These are phyloP conservation scores for Aspergillus avenaceus DNA, from an alignment of 495 filamentous ascomycete species.

Conservation along the genomic window DNA sequence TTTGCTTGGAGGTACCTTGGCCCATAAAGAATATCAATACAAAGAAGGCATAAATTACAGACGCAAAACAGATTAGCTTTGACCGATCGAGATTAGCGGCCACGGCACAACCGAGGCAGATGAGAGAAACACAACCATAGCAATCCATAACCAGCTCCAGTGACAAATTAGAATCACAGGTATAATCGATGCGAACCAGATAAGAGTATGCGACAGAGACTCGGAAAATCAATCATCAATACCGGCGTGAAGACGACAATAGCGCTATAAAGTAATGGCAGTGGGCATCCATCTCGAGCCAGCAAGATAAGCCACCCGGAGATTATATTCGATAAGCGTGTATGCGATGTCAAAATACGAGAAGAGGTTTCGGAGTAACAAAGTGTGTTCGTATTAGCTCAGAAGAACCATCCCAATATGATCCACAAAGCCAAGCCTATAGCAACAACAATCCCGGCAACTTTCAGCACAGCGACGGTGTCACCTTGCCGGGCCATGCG, in stretches of 20 bases:
- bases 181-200: too few relatives aligned
- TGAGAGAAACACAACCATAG: too few relatives aligned
- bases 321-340: neutral
- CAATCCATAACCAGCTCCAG: too few relatives aligned
- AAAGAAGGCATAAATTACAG: too few relatives aligned
- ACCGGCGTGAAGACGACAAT: neutral
- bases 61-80: neutral
- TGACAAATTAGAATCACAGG: neutral
- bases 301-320: neutral
- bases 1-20: neutral
- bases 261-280: neutral
- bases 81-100: too few relatives aligned
- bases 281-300: constrained; percentile 1
- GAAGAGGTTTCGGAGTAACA: neutral
- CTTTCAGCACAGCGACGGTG: constrained; percentile 83
- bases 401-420: constrained; percentile 63
- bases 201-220: neutral
- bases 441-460: constrained; percentile 79
- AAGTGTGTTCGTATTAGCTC: constrained; percentile 3
- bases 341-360: neutral
- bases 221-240: neutral
- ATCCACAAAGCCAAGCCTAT: constrained; percentile 72
- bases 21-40: neutral
- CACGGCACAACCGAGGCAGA: too few relatives aligned
- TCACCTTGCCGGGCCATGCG: constrained; percentile 89